Percentiles rank a stretch among this genome's conserved stretches.
These are phyloP conservation scores for Agaricus bisporus DNA, from an alignment of 768 basidiomycete species.

Conservation along the genomic window DNA sequence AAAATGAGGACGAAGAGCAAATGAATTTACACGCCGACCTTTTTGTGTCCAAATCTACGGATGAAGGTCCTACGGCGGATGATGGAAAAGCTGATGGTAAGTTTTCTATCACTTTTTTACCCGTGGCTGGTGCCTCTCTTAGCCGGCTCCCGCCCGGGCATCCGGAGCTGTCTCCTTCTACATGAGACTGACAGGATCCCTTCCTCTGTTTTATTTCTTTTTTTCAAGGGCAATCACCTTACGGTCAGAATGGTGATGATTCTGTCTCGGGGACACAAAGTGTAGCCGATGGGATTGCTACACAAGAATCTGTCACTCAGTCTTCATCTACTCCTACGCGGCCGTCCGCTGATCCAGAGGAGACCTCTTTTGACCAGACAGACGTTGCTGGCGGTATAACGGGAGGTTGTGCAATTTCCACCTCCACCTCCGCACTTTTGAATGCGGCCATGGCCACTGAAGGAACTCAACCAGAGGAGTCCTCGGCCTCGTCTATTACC, in stretches of 20 bases:
- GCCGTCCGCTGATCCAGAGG: slow-evolving; percentile 1
- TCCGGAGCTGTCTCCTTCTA: slow-evolving; percentile 37
- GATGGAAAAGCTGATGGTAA: slow-evolving; percentile 40
- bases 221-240: slow-evolving; percentile 41
- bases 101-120: slow-evolving; percentile 31
- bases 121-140: slow-evolving; percentile 29
- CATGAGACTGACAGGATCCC: slow-evolving; percentile 54
- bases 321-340: slow-evolving; percentile 6
- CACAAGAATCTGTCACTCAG: slow-evolving; percentile 2
- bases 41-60: slow-evolving; percentile 22
- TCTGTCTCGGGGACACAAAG: slow-evolving; percentile 31
- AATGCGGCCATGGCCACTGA: neutral
- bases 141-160: slow-evolving; percentile 24
- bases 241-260: slow-evolving; percentile 23
- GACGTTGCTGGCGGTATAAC: slow-evolving; percentile 6
- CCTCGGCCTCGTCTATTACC: neutral
- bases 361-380: slow-evolving; percentile 21
- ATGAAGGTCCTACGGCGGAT: slow-evolving; percentile 18
- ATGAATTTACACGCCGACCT: slow-evolving; percentile 29
- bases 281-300: slow-evolving; percentile 20
- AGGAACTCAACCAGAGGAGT: neutral
- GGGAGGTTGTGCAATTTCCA: slow-evolving; percentile 8
- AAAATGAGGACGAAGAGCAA: slow-evolving; percentile 40
- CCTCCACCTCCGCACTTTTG: neutral
- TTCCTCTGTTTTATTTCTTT: slow-evolving; percentile 16